These are phyloP conservation scores for Colletotrichum filicis DNA, from an alignment of 2,329 filamentous ascomycete genomes.

Conservation along the genomic window DNA sequence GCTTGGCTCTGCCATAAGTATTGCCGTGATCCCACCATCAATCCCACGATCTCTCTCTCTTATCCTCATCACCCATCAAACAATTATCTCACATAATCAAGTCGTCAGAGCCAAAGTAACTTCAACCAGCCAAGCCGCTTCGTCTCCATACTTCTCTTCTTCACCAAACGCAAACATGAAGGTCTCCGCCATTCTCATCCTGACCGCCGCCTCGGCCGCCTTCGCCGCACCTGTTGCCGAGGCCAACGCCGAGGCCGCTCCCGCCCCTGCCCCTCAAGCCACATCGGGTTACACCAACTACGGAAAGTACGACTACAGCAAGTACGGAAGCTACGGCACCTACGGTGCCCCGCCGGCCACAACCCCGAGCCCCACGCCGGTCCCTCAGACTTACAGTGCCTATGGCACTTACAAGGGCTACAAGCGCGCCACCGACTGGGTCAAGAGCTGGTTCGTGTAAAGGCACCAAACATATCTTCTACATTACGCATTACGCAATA, in stretches of 20 bases:
- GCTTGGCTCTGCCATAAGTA: slow-evolving; percentile 19
- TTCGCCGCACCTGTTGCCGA: slow-evolving; percentile 33
- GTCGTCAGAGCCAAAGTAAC: neutral
- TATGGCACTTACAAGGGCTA: slow-evolving; percentile 26
- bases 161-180: slow-evolving; percentile 42
- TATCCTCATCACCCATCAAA: slow-evolving; percentile 4
- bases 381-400: neutral
- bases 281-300: slow-evolving; percentile 25
- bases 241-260: slow-evolving; percentile 29
- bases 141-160: neutral
- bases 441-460: slow-evolving; percentile 13
- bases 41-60: neutral
- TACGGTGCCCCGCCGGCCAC: slow-evolving; percentile 21
- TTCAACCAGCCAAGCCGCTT: neutral
- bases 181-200: slow-evolving; percentile 41
- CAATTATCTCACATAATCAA: neutral
- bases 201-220: slow-evolving; percentile 40
- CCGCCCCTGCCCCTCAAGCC: slow-evolving; percentile 1
- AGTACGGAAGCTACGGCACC: slow-evolving; percentile 29
- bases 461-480: neutral
- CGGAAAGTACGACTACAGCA: slow-evolving; percentile 19
- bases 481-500: no score
- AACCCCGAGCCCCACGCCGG: neutral
- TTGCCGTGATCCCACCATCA: neutral
- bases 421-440: slow-evolving; percentile 24